A percentile compares a stretch with the other conserved stretches of the same genome.
phyloP scores from a whole-genome alignment of 2,329 filamentous ascomycete genomes.

The Blastomyces emzantsi region DNA sequence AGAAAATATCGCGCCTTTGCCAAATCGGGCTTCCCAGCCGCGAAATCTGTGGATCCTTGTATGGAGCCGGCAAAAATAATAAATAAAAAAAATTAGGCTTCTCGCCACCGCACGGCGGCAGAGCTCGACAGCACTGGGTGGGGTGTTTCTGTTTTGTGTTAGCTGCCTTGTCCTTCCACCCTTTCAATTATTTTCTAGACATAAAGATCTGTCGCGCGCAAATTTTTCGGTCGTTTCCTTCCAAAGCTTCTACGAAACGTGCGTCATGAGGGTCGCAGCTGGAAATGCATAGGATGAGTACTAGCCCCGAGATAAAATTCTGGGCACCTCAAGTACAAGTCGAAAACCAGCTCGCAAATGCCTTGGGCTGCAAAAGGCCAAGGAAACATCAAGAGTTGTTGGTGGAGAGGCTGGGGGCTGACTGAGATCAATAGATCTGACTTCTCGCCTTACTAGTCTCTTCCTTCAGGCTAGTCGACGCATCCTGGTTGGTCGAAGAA shows the following conservation, averaged over 20 bases:
- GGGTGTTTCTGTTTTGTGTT: neutral
- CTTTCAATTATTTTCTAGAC: neutral
- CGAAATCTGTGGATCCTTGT: neutral
- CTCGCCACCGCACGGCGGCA: neutral
- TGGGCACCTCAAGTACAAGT: too few species aligned
- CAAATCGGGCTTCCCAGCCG: neutral
- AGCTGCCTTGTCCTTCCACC: too few species aligned
- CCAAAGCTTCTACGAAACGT: neutral
- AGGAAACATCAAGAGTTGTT: neutral
- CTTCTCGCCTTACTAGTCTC: neutral
- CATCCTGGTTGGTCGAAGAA: neutral
- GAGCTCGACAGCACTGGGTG: neutral
- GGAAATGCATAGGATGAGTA: neutral
- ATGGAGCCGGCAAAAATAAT: neutral
- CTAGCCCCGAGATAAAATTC: neutral
- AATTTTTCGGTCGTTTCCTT: neutral
- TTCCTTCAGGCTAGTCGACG: neutral
- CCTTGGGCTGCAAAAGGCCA: neutral
- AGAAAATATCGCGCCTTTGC: neutral
- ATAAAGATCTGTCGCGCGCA: neutral
- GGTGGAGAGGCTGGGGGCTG: neutral
- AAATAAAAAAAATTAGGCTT: neutral
- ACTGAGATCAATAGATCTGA: constrained; percentile 5
- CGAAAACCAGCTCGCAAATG: too few species aligned
- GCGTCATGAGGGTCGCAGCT: neutral